These are phyloP conservation scores for Talaromyces nanjingensis DNA, from an alignment of 495 filamentous ascomycete genomes.

Conservation along the genomic window DNA sequence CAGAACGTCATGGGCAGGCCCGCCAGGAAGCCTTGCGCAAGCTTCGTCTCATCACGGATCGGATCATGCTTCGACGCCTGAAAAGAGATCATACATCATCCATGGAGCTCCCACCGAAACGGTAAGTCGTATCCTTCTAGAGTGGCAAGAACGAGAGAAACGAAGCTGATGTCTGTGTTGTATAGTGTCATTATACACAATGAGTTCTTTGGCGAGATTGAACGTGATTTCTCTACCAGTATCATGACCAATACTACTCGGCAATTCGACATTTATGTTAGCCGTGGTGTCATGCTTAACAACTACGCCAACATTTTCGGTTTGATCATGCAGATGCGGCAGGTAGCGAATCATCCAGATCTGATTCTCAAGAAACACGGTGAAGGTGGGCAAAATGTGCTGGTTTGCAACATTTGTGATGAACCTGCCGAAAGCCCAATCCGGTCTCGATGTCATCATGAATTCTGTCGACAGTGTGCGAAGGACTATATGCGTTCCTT, in stretches of 20 bases:
- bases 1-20: slow-evolving; percentile 39
- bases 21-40: slow-evolving; percentile 67
- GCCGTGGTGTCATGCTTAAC: slow-evolving; percentile 88
- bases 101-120: slow-evolving; percentile 93
- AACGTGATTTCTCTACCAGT: slow-evolving; percentile 88
- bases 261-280: slow-evolving; percentile 91
- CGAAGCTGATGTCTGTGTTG: neutral
- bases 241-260: slow-evolving; percentile 87
- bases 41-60: slow-evolving; percentile 75
- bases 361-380: slow-evolving; percentile 81
- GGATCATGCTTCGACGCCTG: slow-evolving; percentile 89
- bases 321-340: slow-evolving; percentile 95
- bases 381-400: slow-evolving; percentile 78
- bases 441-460: slow-evolving; percentile 83
- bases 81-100: slow-evolving; percentile 86
- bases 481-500: slow-evolving; percentile 75
- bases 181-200: slow-evolving; percentile 68
- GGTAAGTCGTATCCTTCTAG: slow-evolving; percentile 27
- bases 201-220: slow-evolving; percentile 91
- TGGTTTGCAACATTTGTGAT: slow-evolving; percentile 91
- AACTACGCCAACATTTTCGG: slow-evolving; percentile 84
- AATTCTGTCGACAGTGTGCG: slow-evolving; percentile 88
- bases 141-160: slow-evolving; percentile 3
- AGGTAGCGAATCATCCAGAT: slow-evolving; percentile 93
- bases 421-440: slow-evolving; percentile 93